phyloP scores from a whole-genome alignment of 2,329 filamentous ascomycete genomes.

The Epichloe gansuensis region DNA sequence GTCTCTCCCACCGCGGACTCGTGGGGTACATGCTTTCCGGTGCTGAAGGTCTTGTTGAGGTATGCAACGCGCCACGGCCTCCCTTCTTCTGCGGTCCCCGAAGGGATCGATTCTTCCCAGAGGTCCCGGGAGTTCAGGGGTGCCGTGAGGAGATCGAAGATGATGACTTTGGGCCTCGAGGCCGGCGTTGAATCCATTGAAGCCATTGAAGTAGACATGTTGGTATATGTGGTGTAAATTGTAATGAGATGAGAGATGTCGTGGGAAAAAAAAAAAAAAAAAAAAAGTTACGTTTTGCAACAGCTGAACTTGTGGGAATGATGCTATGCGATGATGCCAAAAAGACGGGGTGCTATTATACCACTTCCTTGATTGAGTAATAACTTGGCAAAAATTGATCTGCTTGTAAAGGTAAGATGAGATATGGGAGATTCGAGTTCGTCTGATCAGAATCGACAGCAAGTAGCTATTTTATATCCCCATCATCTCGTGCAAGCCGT shows the following conservation, averaged over 20 bases:
- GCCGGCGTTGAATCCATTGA: not conserved
- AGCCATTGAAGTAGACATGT: not conserved
- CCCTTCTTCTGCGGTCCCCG: conserved; percentile 13
- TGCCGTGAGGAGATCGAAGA: conserved; percentile 29
- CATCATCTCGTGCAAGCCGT: not conserved
- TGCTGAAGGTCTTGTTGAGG: conserved; percentile 24
- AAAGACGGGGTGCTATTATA: too few species aligned
- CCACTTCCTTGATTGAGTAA: not conserved
- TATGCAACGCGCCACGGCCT: conserved; percentile 25
- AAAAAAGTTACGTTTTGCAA: too few species aligned
- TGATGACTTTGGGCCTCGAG: conserved; percentile 22
- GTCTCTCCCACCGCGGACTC: conserved; percentile 19
- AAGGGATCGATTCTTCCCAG: conserved; percentile 22
- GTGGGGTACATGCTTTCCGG: conserved; percentile 21
- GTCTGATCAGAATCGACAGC: not conserved
- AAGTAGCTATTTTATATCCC: not conserved
- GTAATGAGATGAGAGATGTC: not conserved
- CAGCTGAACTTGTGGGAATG: not conserved
- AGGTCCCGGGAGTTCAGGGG: conserved; percentile 27
- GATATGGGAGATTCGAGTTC: not conserved
- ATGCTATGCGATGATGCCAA: not conserved
- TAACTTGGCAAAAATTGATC: not conserved
- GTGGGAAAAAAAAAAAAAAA: not conserved
- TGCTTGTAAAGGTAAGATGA: not conserved
- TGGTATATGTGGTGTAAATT: not conserved